Evolutionary conservation across 208 protist species (phyloP), one percentile per base, ranked within the genome.

Genomic region (Acanthamoeba healyi): DNA sequence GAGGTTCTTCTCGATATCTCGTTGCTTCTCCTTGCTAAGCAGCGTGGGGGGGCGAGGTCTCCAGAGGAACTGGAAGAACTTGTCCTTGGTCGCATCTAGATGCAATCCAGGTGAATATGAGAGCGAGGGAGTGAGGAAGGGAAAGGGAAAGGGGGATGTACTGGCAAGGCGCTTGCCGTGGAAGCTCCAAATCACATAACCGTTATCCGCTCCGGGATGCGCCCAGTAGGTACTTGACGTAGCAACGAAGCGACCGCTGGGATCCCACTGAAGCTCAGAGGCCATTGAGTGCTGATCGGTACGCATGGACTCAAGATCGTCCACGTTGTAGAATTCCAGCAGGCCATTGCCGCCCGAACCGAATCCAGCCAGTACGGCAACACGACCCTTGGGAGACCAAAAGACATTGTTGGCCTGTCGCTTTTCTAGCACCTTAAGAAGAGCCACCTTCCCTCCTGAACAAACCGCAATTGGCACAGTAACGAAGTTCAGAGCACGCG

Each of bases 201-300:
- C 92, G 29, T 72, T 70, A 36, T 94, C 92, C 0, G 77, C 12
- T 38, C 46, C 42, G 14, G 67, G 67, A n/a, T 81, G 42, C 17
- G 51, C 40, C 49, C 49, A 77, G 74, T 51, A 51, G 24, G 26
- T 94, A 51, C 38, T 79, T 2, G 49, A 72, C 17, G 67, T 79
- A 19, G 54, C 70, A 9, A 94, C 67, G 77, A 77, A 94, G 74
- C 92, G 92, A 46, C 92, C 92, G 29, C 40, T 94, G 3, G 92
- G 92, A 38, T 94, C 92, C 92, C 92, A 94, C 29, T 46, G n/a
- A 6, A 67, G 44, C n/a, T 88, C 74, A 4, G 92, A 61, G 24
- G 44, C 58, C 51, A 88, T 89, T 7, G 24, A n/a, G 56, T 94
- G 92, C 36, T 61, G 38, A 70, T 34, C 90, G 7, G 32, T 65